Base-by-base conservation (phyloP, 768 basidiomycete genomes). In the Candolleomyces eurysporus region DNA sequence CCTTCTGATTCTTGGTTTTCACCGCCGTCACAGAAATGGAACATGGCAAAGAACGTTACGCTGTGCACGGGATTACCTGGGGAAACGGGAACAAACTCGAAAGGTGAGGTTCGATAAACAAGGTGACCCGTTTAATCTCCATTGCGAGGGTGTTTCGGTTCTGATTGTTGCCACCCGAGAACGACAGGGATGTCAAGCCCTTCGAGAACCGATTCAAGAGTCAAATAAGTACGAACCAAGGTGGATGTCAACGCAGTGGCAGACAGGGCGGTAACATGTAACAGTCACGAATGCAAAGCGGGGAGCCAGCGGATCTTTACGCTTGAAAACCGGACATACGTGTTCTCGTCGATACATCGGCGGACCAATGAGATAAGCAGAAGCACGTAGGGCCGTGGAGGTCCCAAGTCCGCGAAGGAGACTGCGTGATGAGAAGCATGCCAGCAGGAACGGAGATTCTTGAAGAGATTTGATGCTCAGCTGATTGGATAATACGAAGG, bases 91-190 rank as follows among this genome's bases (percentile, higher is more conserved):
- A 56, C 16, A 19, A 36, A 26, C 36, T 36, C n/a, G 40, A 43
- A 56, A n/a, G 22, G 11, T 26, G 19, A 31, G 8, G 42, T 22
- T 46, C 30, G 53, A 48, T 48, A 21, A 42, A 56, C 26, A 22
- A 19, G 13, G n/a, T 32, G 45, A 60, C 36, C 60, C 60, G 53
- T 45, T 48, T 48, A 55, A 61, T 48, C 60, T 26, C 60, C 60
- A 48, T 53, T 32, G 46, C 60, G 53, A 21, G 40, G 46, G 48
- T 48, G 19, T 30, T 17, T 52, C 22, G 22, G 42, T 58, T 51
- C 52, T 60, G 59, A 60, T 39, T 61, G 60, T 56, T 61, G 60
- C 54, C 42, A 61, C 50, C 45, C 6, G 51, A n/a, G 32, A 31
- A 21, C 16, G 46, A n/a, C 11, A 58, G 32, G 32, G 36, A 16